phyloP scores from a whole-genome alignment of 176 grass and related monocot species.

The Metroxylon sagu region DNA sequence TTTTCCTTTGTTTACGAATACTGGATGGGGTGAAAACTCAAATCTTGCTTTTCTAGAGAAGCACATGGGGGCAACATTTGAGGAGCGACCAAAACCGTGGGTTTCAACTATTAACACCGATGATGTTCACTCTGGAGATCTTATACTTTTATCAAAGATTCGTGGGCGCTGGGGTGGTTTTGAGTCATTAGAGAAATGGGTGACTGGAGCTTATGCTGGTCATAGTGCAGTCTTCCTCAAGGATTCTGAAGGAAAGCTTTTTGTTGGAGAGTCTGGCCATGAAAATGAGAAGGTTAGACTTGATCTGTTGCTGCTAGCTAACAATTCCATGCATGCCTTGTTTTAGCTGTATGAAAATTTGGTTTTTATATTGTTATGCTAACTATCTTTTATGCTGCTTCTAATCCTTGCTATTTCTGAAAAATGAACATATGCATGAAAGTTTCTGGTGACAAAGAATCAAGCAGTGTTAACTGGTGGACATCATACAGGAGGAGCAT shows the following conservation, averaged over 20 bases:
- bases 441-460: too few species aligned
- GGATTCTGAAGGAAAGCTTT: conserved; percentile 87
- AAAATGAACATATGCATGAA: too few species aligned
- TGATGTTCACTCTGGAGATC: conserved; percentile 91
- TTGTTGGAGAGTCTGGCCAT: conserved; percentile 93
- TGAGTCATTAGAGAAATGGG: conserved; percentile 95
- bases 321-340: too few species aligned
- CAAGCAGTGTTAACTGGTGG: too few species aligned
- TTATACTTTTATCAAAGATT: conserved; percentile 86
- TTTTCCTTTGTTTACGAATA: conserved; percentile 87
- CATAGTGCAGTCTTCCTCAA: conserved; percentile 80
- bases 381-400: too few species aligned
- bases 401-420: too few species aligned
- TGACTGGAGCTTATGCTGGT: conserved; percentile 90
- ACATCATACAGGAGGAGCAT: too few species aligned
- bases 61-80: conserved; percentile 90
- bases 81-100: conserved; percentile 82
- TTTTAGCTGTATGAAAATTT: too few species aligned
- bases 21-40: conserved; percentile 71
- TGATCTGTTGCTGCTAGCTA: too few species aligned
- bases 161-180: conserved; percentile 96
- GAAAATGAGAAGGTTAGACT: conserved; percentile 70
- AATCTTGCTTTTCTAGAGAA: conserved; percentile 89
- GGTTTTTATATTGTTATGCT: too few species aligned
- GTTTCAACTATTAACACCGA: conserved; percentile 68